Conservation (phyloP, 192 early-diverging fungal genomes). For the Backusella parvicylindrica region DNA sequence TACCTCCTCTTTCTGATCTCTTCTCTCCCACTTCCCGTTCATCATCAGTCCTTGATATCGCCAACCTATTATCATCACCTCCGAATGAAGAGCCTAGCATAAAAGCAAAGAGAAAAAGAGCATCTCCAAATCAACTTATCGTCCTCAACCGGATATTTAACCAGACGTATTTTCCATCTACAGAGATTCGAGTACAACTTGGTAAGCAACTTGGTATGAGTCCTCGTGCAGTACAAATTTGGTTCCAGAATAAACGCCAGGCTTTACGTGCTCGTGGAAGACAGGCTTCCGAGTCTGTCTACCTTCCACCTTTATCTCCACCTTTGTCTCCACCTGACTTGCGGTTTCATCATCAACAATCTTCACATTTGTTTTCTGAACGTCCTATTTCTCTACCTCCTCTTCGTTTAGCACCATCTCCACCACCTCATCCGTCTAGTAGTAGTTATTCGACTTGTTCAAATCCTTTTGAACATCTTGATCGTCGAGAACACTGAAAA, state of each 20-base stretch:
- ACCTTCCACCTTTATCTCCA: slow-evolving; percentile 11
- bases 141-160: slow-evolving; percentile 59
- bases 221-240: slow-evolving; percentile 83
- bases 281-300: not conserved
- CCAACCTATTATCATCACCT: not conserved
- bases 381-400: slow-evolving; percentile 8
- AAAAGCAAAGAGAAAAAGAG: slow-evolving; percentile 35
- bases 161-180: slow-evolving; percentile 70
- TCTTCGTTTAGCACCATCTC: slow-evolving; percentile 10
- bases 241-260: slow-evolving; percentile 93
- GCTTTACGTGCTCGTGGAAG: slow-evolving; percentile 23
- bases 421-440: no score
- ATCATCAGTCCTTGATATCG: slow-evolving; percentile 2
- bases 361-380: not conserved
- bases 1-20: slow-evolving; percentile 26
- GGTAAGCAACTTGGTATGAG: slow-evolving; percentile 75
- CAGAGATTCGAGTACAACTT: slow-evolving; percentile 67
- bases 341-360: not conserved
- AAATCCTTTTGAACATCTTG: slow-evolving; percentile 9
- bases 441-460: slow-evolving; percentile 19
- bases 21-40: slow-evolving; percentile 1
- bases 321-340: not conserved
- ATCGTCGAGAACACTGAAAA: slow-evolving; percentile 1
- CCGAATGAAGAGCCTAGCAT: slow-evolving; percentile 1
- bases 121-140: slow-evolving; percentile 56